Evolutionary conservation across 306 rosid genomes (phyloP), one percentile per base, ranked within the genome.

Genomic region (Prunus mume): DNA sequence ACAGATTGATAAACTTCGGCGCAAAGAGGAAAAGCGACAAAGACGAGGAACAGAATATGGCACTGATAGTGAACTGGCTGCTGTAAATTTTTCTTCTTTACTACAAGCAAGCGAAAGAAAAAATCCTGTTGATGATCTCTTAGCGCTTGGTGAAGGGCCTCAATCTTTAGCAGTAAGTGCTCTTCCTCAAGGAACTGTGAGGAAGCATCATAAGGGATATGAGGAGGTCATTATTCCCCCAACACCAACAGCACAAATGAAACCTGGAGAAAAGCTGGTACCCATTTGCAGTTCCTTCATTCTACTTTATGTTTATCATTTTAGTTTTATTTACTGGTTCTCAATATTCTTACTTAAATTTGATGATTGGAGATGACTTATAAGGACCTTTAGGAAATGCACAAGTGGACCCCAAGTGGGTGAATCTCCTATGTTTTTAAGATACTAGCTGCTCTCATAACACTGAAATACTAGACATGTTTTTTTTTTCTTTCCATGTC

Each of bases 231-330:
- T 86, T 64, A 89, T 95, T 69, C 98, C 98, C 56, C 90, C 98
- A 51, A 89, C 69, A 78, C 91, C 91, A 83, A 81, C 97, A 19
- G 95, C 96, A 46, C 91, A 89, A 85, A 86, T 95, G 98, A 95
- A 90, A 82, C 97, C 96, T 38, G 97, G 97, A 71, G 98, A 95
- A 88, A 92, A 82, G 87, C 96, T 94, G 96, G 98, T 94, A 89
- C 52, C 54, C 64, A 38, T 38, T 79, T 56, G 78, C 62, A 79
- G 20, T 75, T 76, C 20, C 74, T 76, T 76, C 72, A n/a, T 62
- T 78, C 71, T 71, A 67, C 57, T 81, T 78, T 56, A 24, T 61
- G 66, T 49, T 63, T 70, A 52, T 41, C 12, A 55, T 67, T 60
- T 14, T 49, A 49, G n/a, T 61, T 68, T 24, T 72, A 66, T 82